Base-by-base conservation (phyloP, 2,329 filamentous ascomycete species). In the Mollisiaceae sp. region DNA sequence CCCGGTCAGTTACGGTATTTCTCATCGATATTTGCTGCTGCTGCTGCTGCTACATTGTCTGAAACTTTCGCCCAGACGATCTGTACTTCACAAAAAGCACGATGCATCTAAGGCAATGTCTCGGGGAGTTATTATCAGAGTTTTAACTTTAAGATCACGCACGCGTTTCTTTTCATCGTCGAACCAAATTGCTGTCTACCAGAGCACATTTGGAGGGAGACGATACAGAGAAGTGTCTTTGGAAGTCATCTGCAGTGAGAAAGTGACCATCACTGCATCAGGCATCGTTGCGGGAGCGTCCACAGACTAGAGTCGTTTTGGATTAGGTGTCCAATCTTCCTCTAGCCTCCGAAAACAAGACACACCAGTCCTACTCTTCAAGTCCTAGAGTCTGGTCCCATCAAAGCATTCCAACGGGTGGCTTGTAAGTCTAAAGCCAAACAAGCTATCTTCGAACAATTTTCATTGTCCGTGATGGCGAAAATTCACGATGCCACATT, bases 261-360 rank as follows among this genome's bases (percentile, higher is more conserved):
- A 52, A 39, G 55, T 36, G 43, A 22, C 22, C 32, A 57, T 32
- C 55, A 41, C 24, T n/a, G n/a, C 22, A 54, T 18, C 50, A 54
- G 50, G 1, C 12, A 54, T 54, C 18, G 50, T n/a, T 50, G 45
- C 50, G 50, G 50, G 50, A 18, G 50, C 22, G 18, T 54, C 50
- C 50, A 32, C 14, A 32, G 22, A 11, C 24, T 50, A n/a, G 18
- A 35, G 24, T 27, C 2, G 32, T 27, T 50, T 27, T n/a, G 15
- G 24, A 18, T 27, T 18, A 32, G 6, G 22, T 27, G 20, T 50
- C 12, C 45, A 14, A 32, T 24, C 41, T 43, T 43, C n/a, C n/a
- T n/a, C n/a, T n/a, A n/a, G 41, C 5, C n/a, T 43, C 5, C 6
- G 6, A 18, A 15, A 18, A 2, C 4, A 18, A 6, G 41, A 15